Evolutionary conservation across 2,329 filamentous ascomycete species (phyloP).

Genomic region (Didymella keratinophila): DNA sequence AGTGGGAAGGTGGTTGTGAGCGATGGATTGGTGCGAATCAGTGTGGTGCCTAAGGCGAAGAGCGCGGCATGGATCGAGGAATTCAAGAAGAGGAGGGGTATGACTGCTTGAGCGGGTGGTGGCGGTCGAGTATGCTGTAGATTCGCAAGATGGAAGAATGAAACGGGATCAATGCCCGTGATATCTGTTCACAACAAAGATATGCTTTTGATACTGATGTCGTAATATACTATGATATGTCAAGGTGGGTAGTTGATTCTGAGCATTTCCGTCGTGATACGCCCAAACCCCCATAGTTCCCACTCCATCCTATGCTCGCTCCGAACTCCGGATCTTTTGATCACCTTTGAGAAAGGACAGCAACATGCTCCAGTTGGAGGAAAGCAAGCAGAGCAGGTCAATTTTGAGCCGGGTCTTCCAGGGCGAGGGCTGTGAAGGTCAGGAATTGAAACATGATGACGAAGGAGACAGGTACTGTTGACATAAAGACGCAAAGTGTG

Average conservation of each 20-base stretch:
- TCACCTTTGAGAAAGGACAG: background rate
- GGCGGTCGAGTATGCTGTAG: background rate
- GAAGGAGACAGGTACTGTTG: background rate
- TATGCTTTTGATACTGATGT: background rate
- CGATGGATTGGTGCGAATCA: conserved; percentile 83
- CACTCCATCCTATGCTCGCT: background rate
- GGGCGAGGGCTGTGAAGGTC: background rate
- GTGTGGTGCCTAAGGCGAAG: conserved; percentile 77
- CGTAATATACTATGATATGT: background rate
- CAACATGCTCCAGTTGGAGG: background rate
- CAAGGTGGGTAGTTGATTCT: background rate
- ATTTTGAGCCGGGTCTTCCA: too few species aligned
- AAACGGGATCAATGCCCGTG: background rate
- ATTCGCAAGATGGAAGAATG: background rate
- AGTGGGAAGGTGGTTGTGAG: conserved; percentile 85
- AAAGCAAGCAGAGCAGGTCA: background rate
- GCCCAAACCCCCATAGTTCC: too few species aligned
- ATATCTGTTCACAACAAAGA: background rate
- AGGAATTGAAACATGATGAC: background rate
- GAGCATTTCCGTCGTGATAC: background rate
- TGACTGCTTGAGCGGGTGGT: conserved; percentile 2
- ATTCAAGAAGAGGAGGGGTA: conserved; percentile 74
- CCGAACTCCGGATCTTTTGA: background rate
- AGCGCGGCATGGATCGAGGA: conserved; percentile 81
- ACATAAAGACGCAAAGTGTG: background rate